Conservation (phyloP, 768 basidiomycete species). For the Rhodotorula babjevae region DNA sequence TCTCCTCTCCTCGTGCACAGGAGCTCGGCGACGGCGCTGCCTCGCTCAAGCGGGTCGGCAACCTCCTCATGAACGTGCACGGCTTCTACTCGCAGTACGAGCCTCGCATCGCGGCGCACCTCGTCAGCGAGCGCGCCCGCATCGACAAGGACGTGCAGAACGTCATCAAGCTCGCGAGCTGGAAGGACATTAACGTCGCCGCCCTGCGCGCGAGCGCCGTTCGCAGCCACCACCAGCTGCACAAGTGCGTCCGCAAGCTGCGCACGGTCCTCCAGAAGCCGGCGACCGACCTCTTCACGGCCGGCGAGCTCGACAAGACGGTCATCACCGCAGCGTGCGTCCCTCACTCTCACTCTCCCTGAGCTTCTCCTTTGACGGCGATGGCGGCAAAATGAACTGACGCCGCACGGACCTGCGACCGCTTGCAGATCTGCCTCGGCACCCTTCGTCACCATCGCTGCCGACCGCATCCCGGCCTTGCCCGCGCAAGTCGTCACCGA, state of each 20-base stretch:
- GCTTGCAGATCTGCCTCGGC: neutral
- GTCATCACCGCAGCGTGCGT: neutral
- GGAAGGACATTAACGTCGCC: constrained; percentile 94
- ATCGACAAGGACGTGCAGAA: constrained; percentile 76
- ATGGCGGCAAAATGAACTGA: too few species aligned
- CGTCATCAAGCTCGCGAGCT: constrained; percentile 91
- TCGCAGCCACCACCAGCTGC: constrained; percentile 81
- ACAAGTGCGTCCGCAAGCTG: constrained; percentile 85
- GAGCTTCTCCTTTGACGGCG: neutral
- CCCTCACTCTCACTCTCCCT: neutral
- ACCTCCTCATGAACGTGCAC: constrained; percentile 60
- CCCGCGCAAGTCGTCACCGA: constrained; percentile 1
- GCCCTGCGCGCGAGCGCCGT: constrained; percentile 87
- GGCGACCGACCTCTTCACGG: constrained; percentile 36
- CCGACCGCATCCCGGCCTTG: neutral
- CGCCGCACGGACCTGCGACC: too few species aligned
- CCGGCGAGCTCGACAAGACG: constrained; percentile 19
- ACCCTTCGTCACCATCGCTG: neutral
- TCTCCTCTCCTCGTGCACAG: neutral
- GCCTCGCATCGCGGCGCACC: constrained; percentile 51
- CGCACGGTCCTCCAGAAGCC: constrained; percentile 81
- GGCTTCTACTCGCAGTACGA: constrained; percentile 64
- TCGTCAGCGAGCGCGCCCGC: constrained; percentile 56
- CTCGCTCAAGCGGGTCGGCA: constrained; percentile 55
- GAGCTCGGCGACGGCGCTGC: constrained; percentile 39